Evolutionary conservation across 345 rosid species (phyloP), one percentile per base, ranked within the genome.

Genomic region (Hypericum androsaemum): DNA sequence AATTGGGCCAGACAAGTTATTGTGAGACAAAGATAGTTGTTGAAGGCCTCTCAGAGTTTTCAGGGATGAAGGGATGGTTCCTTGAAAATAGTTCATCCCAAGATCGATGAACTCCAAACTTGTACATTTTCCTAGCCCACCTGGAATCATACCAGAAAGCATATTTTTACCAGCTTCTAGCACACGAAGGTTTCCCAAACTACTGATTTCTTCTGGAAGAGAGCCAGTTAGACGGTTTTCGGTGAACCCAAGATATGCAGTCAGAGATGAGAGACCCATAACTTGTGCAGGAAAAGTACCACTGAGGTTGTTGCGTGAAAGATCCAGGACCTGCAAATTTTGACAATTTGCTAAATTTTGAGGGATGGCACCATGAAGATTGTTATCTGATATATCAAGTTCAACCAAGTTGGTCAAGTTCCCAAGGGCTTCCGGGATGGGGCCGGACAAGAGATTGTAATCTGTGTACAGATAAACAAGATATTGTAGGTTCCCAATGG

Each of bases 21-120:
- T 79, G n/a, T n/a, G 13, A 1, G 81, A 74, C 10, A 79, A 57
- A 63, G 76, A 77, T 8, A 80, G 32, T 4, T 16, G 3, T 8
- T 58, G 41, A 12, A 71, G 65, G 13, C 58, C 68, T 58, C 43
- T 52, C 32, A 76, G 37, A 8, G 44, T 40, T 43, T 60, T 36
- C 8, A 79, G 54, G 11, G 74, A 68, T 0, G 47, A 3, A 32
- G 85, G 76, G 15, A 80, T 69, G 37, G 48, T 7, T 0, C 77
- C 75, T 39, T 48, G 51, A 10, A 79, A 73, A 2, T 41, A 15
- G 44, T 79, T 76, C 0, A 50, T 52, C 0, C 8, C 39, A 69
- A 79, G 2, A 9, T n/a, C 0, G 5, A 74, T 54, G 35, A 5
- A 8, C 16, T 43, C 54, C 50, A 76, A 45, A 17, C 3, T 36